Conservation (phyloP, 2,329 filamentous ascomycete species). For the Esteya vermicola region DNA sequence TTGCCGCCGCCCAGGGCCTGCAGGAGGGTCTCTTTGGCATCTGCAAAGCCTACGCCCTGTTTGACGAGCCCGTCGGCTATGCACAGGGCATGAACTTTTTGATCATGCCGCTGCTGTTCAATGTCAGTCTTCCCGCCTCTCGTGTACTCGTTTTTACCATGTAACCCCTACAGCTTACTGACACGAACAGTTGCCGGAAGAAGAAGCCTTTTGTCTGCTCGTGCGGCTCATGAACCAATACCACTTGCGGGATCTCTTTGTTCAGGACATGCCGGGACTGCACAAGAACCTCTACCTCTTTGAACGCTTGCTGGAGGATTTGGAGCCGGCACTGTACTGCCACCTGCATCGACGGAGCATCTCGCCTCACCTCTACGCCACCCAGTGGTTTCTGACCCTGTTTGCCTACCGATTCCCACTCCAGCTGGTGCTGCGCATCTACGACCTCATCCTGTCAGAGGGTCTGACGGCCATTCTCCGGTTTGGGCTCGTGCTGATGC, state of each 20-base stretch:
- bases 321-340: constrained; percentile 88
- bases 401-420: constrained; percentile 96
- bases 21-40: constrained; percentile 91
- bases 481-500: constrained; percentile 92
- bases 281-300: constrained; percentile 93
- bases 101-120: constrained; percentile 91
- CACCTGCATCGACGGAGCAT: constrained; percentile 82
- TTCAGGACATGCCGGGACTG: constrained; percentile 90
- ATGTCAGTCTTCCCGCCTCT: constrained; percentile 38
- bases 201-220: constrained; percentile 88
- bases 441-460: constrained; percentile 88
- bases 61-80: constrained; percentile 88
- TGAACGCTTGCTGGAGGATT: constrained; percentile 81
- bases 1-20: constrained; percentile 75
- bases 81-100: constrained; percentile 99
- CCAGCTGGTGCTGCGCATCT: constrained; percentile 89
- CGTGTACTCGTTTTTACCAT: not conserved
- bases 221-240: constrained; percentile 96
- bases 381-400: constrained; percentile 97
- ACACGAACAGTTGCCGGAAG: constrained; percentile 69
- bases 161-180: not conserved
- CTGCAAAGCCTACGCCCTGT: constrained; percentile 94
- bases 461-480: constrained; percentile 86
- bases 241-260: constrained; percentile 79
- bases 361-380: constrained; percentile 84